Conservation (phyloP, 139 green algal genomes). For the Desmodesmus armatus region DNA sequence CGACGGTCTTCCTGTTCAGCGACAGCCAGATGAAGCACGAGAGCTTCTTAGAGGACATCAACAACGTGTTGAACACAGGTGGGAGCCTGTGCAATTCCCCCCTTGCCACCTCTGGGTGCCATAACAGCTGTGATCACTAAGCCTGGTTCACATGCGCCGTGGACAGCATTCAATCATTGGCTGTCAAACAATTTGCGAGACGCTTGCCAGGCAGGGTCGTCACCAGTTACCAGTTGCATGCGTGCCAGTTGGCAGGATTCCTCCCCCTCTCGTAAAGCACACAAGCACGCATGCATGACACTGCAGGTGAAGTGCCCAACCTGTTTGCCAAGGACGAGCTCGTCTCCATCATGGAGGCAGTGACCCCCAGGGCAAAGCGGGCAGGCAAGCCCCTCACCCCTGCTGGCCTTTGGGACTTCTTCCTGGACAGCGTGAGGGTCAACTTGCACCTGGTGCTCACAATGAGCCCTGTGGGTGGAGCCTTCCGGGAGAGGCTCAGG, state of each 20-base stretch:
- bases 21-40: conserved; percentile 87
- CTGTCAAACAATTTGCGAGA: no score
- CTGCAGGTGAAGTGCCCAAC: conserved; percentile 79
- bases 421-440: conserved; percentile 61
- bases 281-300: not conserved
- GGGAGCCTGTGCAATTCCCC: no score
- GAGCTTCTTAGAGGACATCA: conserved; percentile 84
- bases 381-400: conserved; percentile 61
- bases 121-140: no score
- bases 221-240: no score
- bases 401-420: conserved; percentile 65
- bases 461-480: conserved; percentile 85
- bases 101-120: no score
- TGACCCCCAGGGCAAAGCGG: conserved; percentile 57
- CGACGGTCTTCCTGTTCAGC: conserved; percentile 78
- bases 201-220: no score
- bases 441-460: conserved; percentile 87
- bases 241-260: no score
- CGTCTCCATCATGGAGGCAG: conserved; percentile 70
- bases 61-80: conserved; percentile 89
- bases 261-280: no score
- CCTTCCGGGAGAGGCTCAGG: conserved; percentile 84
- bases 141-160: no score
- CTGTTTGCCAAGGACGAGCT: conserved; percentile 79
- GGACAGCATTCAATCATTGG: no score